A percentile compares a stretch with the other conserved stretches of the same genome.
Conservation (phyloP, 2,329 filamentous ascomycete species). For the Fusarium transvaalense region DNA sequence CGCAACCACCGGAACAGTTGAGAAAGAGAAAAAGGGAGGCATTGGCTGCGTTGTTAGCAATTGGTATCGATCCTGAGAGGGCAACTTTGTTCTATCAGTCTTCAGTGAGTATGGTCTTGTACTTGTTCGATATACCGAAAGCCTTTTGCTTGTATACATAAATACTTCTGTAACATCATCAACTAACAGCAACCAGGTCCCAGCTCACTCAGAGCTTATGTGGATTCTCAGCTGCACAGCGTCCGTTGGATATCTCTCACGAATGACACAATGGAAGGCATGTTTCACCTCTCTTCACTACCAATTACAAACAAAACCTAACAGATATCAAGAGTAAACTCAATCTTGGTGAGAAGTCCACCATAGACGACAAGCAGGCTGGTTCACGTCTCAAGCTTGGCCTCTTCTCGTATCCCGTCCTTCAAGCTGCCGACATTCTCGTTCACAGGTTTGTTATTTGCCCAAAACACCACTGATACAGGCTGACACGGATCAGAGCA, state of each 20-base stretch:
- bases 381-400: slow-evolving; percentile 81
- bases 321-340: slow-evolving; percentile 74
- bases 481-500: slow-evolving; percentile 64
- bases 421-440: slow-evolving; percentile 94
- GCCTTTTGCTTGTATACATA: background rate
- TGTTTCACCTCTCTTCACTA: background rate
- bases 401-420: slow-evolving; percentile 93
- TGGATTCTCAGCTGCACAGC: slow-evolving; percentile 96
- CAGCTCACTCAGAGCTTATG: slow-evolving; percentile 89
- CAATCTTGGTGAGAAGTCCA: slow-evolving; percentile 69
- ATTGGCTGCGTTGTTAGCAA: slow-evolving; percentile 83
- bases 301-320: background rate
- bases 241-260: slow-evolving; percentile 90
- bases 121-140: background rate
- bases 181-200: slow-evolving; percentile 63
- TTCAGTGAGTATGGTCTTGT: slow-evolving; percentile 63
- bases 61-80: slow-evolving; percentile 83
- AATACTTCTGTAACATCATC: background rate
- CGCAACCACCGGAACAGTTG: slow-evolving; percentile 73
- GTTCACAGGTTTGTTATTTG: slow-evolving; percentile 72
- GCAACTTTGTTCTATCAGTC: slow-evolving; percentile 88
- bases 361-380: slow-evolving; percentile 68
- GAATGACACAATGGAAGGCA: slow-evolving; percentile 99
- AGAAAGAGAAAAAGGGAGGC: slow-evolving; percentile 76
- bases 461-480: background rate